These are phyloP conservation scores for Globisporangium recalcitrans DNA, from an alignment of 352 stramenopile genomes.

Conservation along the genomic window DNA sequence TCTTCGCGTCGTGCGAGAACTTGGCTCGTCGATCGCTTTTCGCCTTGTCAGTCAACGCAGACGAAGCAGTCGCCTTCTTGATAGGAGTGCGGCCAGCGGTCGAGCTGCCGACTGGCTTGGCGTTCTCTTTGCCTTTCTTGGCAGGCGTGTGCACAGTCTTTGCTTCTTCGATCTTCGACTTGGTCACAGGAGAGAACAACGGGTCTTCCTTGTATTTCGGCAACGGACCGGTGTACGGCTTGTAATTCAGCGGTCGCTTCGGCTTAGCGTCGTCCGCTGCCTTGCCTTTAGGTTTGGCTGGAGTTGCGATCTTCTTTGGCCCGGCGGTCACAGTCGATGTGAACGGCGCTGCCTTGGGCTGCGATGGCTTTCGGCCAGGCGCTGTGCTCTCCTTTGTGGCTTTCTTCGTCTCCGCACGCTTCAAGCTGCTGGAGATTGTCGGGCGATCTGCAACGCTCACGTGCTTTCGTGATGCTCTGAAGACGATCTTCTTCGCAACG, in stretches of 20 bases:
- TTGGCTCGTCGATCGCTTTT: constrained; percentile 34
- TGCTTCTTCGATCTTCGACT: constrained; percentile 13
- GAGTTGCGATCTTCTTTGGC: constrained; percentile 1
- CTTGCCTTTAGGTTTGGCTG: constrained; percentile 2
- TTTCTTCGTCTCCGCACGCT: constrained; percentile 12
- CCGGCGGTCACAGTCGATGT: constrained; percentile 11
- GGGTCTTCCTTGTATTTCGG: constrained; percentile 56
- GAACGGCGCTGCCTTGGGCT: constrained; percentile 11
- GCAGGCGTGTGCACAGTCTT: constrained; percentile 15
- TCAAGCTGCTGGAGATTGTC: constrained; percentile 19
- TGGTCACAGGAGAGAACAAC: constrained; percentile 41
- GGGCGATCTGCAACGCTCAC: constrained; percentile 14
- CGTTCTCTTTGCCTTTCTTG: constrained; percentile 21
- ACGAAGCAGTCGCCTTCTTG: constrained; percentile 17
- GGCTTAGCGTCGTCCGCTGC: not conserved
- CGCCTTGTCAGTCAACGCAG: constrained; percentile 5
- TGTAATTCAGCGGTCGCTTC: constrained; percentile 30
- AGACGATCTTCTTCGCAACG: constrained; percentile 15
- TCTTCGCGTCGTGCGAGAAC: constrained; percentile 36
- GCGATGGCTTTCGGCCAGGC: not conserved
- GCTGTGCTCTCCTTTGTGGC: not conserved
- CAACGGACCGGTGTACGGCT: constrained; percentile 62
- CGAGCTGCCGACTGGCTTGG: constrained; percentile 21
- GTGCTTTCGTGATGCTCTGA: constrained; percentile 8
- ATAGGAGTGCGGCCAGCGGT: constrained; percentile 23